Percentiles rank a stretch among this genome's conserved stretches.
phyloP scores from a whole-genome alignment of 495 filamentous ascomycete genomes.

The Apiosordaria backusii region DNA sequence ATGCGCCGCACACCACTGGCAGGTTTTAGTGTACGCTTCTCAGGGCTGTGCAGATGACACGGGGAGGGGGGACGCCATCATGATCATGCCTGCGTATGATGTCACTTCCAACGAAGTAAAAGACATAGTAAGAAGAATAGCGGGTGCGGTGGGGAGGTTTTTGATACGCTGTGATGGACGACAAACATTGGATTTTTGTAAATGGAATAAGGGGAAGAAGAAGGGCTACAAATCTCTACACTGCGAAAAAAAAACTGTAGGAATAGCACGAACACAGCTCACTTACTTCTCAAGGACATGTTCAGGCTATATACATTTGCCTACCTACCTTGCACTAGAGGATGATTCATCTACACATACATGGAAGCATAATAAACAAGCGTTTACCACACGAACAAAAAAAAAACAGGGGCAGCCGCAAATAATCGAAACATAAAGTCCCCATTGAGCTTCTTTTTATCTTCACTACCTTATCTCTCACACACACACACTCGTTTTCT shows the following conservation, averaged over 20 bases:
- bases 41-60: slow-evolving; percentile 60
- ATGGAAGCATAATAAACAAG: too few relatives aligned
- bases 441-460: background rate
- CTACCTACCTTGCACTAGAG: too few relatives aligned
- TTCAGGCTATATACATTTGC: too few relatives aligned
- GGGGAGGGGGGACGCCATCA: slow-evolving; percentile 63
- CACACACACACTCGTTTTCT: too few relatives aligned
- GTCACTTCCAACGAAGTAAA: slow-evolving; percentile 13
- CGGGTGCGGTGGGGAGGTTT: slow-evolving; percentile 19
- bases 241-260: too few relatives aligned
- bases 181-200: too few relatives aligned
- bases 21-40: slow-evolving; percentile 65
- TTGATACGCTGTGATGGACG: background rate
- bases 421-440: background rate
- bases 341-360: too few relatives aligned
- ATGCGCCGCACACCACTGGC: slow-evolving; percentile 46
- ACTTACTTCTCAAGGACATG: too few relatives aligned
- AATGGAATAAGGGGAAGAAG: background rate
- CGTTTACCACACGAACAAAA: background rate
- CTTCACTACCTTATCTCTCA: background rate
- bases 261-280: too few relatives aligned
- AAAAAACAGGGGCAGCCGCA: background rate
- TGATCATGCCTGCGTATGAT: slow-evolving; percentile 49
- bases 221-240: too few relatives aligned
- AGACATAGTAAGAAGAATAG: slow-evolving; percentile 21